A percentile compares a stretch with the other conserved stretches of the same genome.
These are phyloP conservation scores for Euphorbia peplus DNA, from an alignment of 345 rosid species.

Conservation along the genomic window DNA sequence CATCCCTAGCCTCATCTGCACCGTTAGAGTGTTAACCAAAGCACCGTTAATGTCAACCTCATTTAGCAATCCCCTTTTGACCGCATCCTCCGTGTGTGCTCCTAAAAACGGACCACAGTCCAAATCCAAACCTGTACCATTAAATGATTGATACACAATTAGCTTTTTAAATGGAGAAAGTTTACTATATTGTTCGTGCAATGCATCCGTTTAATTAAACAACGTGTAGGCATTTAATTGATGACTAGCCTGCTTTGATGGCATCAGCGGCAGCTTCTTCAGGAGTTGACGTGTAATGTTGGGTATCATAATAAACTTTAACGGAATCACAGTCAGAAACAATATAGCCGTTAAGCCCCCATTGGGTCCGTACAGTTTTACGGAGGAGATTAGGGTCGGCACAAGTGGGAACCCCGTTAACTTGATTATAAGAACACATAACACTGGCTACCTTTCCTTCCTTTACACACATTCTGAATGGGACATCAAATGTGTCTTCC, in stretches of 20 bases:
- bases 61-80: constrained; percentile 44
- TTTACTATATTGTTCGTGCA: no score
- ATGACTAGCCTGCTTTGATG: constrained; percentile 63
- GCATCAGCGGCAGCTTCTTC: constrained; percentile 74
- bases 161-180: no score
- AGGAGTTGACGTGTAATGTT: constrained; percentile 31
- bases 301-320: constrained; percentile 24
- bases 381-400: constrained; percentile 30
- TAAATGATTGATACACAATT: not conserved
- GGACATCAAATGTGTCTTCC: constrained; percentile 34
- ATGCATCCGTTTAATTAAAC: no score
- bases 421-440: constrained; percentile 38
- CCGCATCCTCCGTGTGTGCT: constrained; percentile 58
- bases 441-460: constrained; percentile 34
- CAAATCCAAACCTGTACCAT: constrained; percentile 62
- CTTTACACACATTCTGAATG: constrained; percentile 29
- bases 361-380: constrained; percentile 25
- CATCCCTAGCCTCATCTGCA: constrained; percentile 94
- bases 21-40: constrained; percentile 58
- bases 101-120: constrained; percentile 88
- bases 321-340: constrained; percentile 38
- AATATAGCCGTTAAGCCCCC: constrained; percentile 34
- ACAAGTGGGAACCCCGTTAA: constrained; percentile 35
- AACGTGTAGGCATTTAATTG: not conserved
- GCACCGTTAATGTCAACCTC: constrained; percentile 58